Evolutionary conservation across 148 eudicot species (phyloP).

Genomic region (Persicaria maculosa): DNA sequence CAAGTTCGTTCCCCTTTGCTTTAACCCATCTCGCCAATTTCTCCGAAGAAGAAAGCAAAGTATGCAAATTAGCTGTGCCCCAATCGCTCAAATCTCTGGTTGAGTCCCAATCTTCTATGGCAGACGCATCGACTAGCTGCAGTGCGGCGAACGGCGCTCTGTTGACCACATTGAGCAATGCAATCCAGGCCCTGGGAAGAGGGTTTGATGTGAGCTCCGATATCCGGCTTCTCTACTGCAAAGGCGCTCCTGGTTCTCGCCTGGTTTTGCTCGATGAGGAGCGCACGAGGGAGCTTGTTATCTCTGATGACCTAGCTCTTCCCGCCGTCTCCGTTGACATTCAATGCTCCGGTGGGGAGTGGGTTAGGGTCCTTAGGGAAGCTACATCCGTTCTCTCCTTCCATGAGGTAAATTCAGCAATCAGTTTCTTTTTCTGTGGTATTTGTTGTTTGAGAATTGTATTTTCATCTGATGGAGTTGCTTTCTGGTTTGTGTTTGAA

Average conservation of each 20-base stretch:
- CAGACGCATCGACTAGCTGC: slow-evolving; percentile 15
- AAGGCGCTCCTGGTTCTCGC: slow-evolving; percentile 75
- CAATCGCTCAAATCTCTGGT: background rate
- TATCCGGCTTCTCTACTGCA: slow-evolving; percentile 87
- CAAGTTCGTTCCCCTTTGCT: background rate
- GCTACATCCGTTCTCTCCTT: slow-evolving; percentile 57
- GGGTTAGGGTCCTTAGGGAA: slow-evolving; percentile 20
- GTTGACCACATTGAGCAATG: slow-evolving; percentile 53
- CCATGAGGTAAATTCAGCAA: slow-evolving; percentile 46
- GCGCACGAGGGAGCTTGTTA: slow-evolving; percentile 36
- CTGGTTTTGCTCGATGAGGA: slow-evolving; percentile 67
- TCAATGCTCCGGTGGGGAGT: slow-evolving; percentile 41
- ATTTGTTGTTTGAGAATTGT: background rate
- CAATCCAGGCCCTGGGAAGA: slow-evolving; percentile 86
- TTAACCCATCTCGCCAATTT: background rate
- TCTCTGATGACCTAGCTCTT: slow-evolving; percentile 37
- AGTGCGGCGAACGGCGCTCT: slow-evolving; percentile 41
- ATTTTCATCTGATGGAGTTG: slow-evolving; percentile 7
- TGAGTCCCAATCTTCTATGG: slow-evolving; percentile 15
- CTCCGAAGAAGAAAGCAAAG: background rate
- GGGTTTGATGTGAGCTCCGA: slow-evolving; percentile 98
- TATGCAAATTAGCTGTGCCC: background rate
- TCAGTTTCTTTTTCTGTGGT: background rate
- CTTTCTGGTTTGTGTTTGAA: background rate
- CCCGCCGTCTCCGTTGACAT: slow-evolving; percentile 75